Evolutionary conservation across 2,329 filamentous ascomycete genomes (phyloP), one percentile per base, ranked within the genome.

Genomic region (Colletotrichum horii): DNA sequence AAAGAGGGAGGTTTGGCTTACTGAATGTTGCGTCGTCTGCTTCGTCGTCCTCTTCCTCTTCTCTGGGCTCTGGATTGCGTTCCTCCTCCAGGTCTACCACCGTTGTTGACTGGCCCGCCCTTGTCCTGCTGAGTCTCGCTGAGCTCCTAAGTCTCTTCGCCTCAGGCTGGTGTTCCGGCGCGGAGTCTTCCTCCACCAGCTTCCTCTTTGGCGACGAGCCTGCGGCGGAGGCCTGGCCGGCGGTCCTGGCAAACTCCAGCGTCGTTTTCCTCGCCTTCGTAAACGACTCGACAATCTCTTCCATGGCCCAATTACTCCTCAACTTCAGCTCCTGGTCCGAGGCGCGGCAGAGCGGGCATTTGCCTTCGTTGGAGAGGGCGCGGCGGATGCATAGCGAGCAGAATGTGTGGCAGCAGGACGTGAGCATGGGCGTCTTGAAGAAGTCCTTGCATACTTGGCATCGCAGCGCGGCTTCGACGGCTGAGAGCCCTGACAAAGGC

Each of bases 361-460:
- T 96, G 11, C 95, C 94, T 78, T 98, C 96, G 36, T 91, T 90
- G 3, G 93, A 93, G 1, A 99, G 89, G 76, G 94, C 95, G 77
- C 96, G 91, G 34, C 97, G 94, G 83, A 99, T 98, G 84, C 97
- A 99, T 70, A 98, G 87, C 8, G 96, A 98, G 88, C 97, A 99
- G 82, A 99, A 99, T 0, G 97, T 98, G 83, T 99, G 97, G 70
- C 92, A 94, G 86, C 97, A 99, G 2, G 95, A 94, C 1, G 97
- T 99, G 77, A 98, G 93, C 91, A 99, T 97, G 0, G 97, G 97
- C 66, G 96, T 98, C 76, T 92, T 92, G 87, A 95, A 98, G 85
- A 98, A 98, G 84, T 99, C 97, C 83, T 98, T 98, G 91, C 97
- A 99, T 76, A 99, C 94, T 84, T 98, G 95, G 85, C 97, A 99